Base-by-base conservation (phyloP, 257 asterid genomes). In the Solanum medicagineum region DNA sequence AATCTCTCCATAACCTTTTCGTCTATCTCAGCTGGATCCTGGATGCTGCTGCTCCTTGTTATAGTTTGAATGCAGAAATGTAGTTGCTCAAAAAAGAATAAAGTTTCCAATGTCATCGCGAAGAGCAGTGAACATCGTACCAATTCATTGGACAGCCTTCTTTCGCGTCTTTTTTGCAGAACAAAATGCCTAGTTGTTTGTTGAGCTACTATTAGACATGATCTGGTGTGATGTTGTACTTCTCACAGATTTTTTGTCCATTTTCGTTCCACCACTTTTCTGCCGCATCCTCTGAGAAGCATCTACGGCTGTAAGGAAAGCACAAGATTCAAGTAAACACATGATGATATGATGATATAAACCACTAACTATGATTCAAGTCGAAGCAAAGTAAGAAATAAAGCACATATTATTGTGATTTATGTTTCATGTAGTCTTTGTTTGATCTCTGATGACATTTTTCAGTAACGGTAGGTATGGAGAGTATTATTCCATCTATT, bases 221-320 rank as follows among this genome's bases (percentile, higher is more conserved):
- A 10, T 70, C 80, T 70, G 79, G 65, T 47, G 53, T 73, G 87
- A 94, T 86, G 79, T 93, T 91, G 90, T 96, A 93, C 45, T 90
- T 88, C 80, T 91, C 90, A 60, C 92, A 91, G 54, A 94, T 90
- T 89, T 91, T 90, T 45, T 91, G 88, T 69, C 88, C 95, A 82
- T 94, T 90, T 88, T 93, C 97, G 6, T 93, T 87, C 98, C 98
- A 96, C 99, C 99, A 96, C 71, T 85, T 92, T 86, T 93, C 97
- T 15, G 99, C 98, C 90, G 93, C 92, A 80, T 89, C 94, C 91
- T 94, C 98, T 8, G 93, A 90, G 93, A 93, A 96, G 75, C 85
- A 87, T 90, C 90, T 96, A 90, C 99, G 90, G 85, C 99, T 96
- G 93, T 51, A 89, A 65, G 7, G 26, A 55, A 59, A 70, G 19